Percentiles rank a stretch among this genome's conserved stretches.
Conservation (phyloP, 768 basidiomycete genomes). For the Lyophyllum atratum region DNA sequence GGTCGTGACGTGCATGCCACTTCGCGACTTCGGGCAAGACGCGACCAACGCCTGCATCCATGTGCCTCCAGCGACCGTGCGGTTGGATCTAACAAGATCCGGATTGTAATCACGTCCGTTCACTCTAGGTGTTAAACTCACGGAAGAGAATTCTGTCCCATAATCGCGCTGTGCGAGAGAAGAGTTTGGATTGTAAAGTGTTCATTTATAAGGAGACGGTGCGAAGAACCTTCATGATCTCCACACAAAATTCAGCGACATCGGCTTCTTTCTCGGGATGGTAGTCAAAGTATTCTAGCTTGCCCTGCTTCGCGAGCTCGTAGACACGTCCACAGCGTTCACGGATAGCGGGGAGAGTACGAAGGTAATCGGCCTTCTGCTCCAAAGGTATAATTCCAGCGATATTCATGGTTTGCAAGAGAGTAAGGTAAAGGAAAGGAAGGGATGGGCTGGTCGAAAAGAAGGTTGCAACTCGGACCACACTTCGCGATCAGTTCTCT, state of each 20-base stretch:
- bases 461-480: too few relatives aligned
- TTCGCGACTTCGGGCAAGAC: constrained; percentile 58
- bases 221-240: constrained; percentile 71
- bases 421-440: not conserved
- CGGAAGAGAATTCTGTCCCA: constrained; percentile 63
- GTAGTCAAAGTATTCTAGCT: constrained; percentile 86
- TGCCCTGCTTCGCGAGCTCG: constrained; percentile 70
- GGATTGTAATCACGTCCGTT: not conserved
- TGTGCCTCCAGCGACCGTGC: constrained; percentile 89
- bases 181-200: constrained; percentile 2
- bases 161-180: constrained; percentile 69
- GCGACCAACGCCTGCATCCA: constrained; percentile 69
- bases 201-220: constrained; percentile 10
- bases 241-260: constrained; percentile 73
- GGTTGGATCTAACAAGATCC: constrained; percentile 67
- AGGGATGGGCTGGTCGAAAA: not conserved
- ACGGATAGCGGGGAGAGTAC: constrained; percentile 87
- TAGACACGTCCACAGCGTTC: constrained; percentile 81
- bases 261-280: constrained; percentile 71
- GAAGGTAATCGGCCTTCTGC: constrained; percentile 67
- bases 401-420: constrained; percentile 30
- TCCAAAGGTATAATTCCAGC: constrained; percentile 27
- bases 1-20: constrained; percentile 49
- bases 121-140: constrained; percentile 30
- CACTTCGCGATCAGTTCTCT: too few relatives aligned